Evolutionary conservation across 2,329 filamentous ascomycete species (phyloP).

Genomic region (Pseudogymnoascus sp.): DNA sequence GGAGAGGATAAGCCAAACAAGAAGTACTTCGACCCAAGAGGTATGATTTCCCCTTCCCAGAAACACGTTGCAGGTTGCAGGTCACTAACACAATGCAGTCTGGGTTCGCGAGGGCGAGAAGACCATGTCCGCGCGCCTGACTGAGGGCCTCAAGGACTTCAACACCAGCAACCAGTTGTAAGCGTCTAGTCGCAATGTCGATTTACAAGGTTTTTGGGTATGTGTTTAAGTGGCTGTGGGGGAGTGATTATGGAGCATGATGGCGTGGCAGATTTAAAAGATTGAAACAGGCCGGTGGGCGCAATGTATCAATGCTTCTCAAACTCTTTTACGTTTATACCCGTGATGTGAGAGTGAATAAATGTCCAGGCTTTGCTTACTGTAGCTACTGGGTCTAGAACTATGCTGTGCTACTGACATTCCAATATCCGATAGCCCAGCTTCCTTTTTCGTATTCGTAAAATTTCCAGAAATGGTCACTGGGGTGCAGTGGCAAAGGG

Average conservation of each 20-base stretch:
- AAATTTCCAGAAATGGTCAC: not conserved
- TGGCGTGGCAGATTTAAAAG: not conserved
- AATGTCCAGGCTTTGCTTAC: not conserved
- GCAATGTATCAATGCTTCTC: constrained; percentile 7
- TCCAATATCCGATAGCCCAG: not conserved
- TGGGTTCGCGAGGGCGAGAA: constrained; percentile 98
- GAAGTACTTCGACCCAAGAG: constrained; percentile 68
- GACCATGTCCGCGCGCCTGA: constrained; percentile 80
- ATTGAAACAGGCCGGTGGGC: constrained; percentile 2
- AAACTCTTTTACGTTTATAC: not conserved
- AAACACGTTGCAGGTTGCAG: constrained; percentile 6
- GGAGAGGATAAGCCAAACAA: constrained; percentile 98
- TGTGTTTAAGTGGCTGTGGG: not conserved
- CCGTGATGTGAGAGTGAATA: not conserved
- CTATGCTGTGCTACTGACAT: not conserved
- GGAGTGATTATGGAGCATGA: constrained; percentile 2
- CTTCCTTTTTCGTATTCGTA: not conserved
- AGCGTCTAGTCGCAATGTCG: constrained; percentile 24
- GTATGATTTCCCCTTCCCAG: constrained; percentile 17
- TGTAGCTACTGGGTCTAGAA: not conserved
- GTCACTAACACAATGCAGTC: constrained; percentile 56
- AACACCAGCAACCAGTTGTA: constrained; percentile 76
- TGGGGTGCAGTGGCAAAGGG: not conserved
- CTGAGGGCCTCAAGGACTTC: constrained; percentile 84
- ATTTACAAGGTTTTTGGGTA: not conserved